Evolutionary conservation across 75 land plant genomes (phyloP).

Genomic region (Sequoiadendron giganteum): DNA sequence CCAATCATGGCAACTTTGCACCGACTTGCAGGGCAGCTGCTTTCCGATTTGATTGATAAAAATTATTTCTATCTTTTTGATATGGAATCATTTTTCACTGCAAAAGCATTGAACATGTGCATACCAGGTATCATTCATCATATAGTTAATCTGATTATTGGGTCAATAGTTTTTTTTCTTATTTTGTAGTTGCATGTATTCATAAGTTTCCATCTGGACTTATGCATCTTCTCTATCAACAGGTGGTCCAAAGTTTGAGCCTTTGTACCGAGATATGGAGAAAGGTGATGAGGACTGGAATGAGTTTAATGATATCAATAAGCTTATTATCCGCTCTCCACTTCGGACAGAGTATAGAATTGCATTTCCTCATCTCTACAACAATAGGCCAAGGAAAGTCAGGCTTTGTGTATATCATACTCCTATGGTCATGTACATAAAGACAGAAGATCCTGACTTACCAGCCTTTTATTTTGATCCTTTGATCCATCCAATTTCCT

Average conservation of each 20-base stretch:
- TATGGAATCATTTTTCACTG: slow-evolving; percentile 99
- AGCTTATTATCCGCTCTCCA: slow-evolving; percentile 95
- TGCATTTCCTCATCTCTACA: slow-evolving; percentile 97
- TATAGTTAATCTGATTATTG: background rate
- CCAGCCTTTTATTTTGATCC: slow-evolving; percentile 99
- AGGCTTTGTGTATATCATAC: slow-evolving; percentile 89
- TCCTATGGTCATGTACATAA: slow-evolving; percentile 98
- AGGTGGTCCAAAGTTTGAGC: slow-evolving; percentile 99
- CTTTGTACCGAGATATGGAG: slow-evolving; percentile 98
- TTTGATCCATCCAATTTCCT: slow-evolving; percentile 83
- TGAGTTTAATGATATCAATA: slow-evolving; percentile 98
- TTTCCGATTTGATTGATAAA: slow-evolving; percentile 91
- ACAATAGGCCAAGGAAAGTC: slow-evolving; percentile 96
- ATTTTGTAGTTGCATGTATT: background rate
- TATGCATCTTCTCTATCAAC: background rate
- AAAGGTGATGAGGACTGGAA: slow-evolving; percentile 99
- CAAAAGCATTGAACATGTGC: slow-evolving; percentile 98
- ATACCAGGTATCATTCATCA: slow-evolving; percentile 76
- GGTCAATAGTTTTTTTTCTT: background rate
- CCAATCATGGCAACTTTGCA: slow-evolving; percentile 99
- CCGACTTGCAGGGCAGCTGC: slow-evolving; percentile 94
- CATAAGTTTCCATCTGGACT: background rate
- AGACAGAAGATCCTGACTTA: slow-evolving; percentile 97
- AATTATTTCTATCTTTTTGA: slow-evolving; percentile 98
- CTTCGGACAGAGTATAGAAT: slow-evolving; percentile 92